Base-by-base conservation (phyloP, 495 filamentous ascomycete species). In the Penicillium cosmopolitanum region DNA sequence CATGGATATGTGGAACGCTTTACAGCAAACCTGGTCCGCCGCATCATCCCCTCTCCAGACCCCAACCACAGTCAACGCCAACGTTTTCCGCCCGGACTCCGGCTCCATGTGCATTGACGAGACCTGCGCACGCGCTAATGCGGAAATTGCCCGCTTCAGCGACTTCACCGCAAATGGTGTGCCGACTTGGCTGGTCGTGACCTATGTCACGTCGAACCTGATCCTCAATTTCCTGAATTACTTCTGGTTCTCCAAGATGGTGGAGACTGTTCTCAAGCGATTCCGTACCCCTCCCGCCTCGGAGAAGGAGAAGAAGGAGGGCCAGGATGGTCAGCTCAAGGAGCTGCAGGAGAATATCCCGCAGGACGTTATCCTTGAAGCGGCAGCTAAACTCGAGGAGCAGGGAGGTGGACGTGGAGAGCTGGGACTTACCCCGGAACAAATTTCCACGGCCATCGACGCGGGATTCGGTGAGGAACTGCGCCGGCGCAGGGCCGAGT, bases 171-270 rank as follows among this genome's bases (percentile, higher is more conserved):
- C 68, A 6, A 66, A 31, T 18, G 75, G 76, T 18, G 77, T 97
- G 5, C 95, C 95, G 0, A 64, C 85, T 1, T 98, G 95, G 94
- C 79, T 98, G 23, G 89, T 89, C 3, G 65, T 78, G 15, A 81
- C 85, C 25, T 98, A 98, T 66, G 75, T 97, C 2, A 79, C 75
- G 4, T 86, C 85, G 42, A 98, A 98, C 68, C 44, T 94, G 23
- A 80, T 88, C 4, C 79, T 98, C 15, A 97, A 97, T 75, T 79
- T 83, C 51, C 77, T 98, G 48, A 98, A 98, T 74, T 93, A 92
- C 72, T 93, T 87, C 77, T 98, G 95, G 95, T 98, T 96, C 73
- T 86, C 87, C 58, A 95, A 94, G 82, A 98, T 98, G 95, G 90
- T 98, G 58, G 84, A 90, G 62, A 91, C 95, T 23, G 87, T 98